Percentiles rank a stretch among this genome's conserved stretches.
These are phyloP conservation scores for Oryza punctata DNA, from an alignment of 176 grass and related monocot genomes.

Conservation along the genomic window DNA sequence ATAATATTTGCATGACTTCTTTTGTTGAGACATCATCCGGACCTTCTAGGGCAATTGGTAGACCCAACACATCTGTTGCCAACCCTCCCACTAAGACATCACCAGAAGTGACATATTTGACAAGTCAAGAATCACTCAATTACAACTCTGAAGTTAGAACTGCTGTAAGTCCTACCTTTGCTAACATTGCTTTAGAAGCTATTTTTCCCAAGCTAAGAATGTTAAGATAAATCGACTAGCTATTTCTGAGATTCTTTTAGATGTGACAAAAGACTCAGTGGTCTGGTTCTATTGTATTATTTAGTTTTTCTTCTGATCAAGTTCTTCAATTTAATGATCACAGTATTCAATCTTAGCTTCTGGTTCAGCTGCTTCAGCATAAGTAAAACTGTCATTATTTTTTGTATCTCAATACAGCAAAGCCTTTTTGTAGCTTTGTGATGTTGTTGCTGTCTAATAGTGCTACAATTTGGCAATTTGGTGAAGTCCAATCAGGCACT, in stretches of 20 bases:
- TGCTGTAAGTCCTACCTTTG: conserved; percentile 25
- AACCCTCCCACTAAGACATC: conserved; percentile 19
- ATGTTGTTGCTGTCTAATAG: too few relatives aligned
- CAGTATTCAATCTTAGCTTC: background rate
- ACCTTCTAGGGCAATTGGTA: background rate
- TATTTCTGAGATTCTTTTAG: conserved; percentile 29
- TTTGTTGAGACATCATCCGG: too few relatives aligned
- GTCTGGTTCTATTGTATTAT: conserved; percentile 8
- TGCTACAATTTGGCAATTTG: too few relatives aligned
- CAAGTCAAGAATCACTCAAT: conserved; percentile 31
- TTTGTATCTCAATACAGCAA: too few relatives aligned
- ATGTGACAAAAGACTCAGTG: background rate
- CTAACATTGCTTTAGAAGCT: background rate
- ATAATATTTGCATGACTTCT: too few relatives aligned
- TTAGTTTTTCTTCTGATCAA: conserved; percentile 10
- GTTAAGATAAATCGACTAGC: background rate
- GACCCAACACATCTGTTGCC: conserved; percentile 23
- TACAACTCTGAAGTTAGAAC: conserved; percentile 21
- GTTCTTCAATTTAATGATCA: conserved; percentile 12
- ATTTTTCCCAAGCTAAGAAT: background rate
- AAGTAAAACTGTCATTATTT: background rate
- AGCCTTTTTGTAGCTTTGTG: too few relatives aligned
- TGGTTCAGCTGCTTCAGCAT: background rate
- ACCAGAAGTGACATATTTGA: conserved; percentile 18
- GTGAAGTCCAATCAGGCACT: too few relatives aligned